A percentile compares a stretch with the other conserved stretches of the same genome.
These are phyloP conservation scores for Penicillium sp. DNA, from an alignment of 2,329 filamentous ascomycete species.

Conservation along the genomic window DNA sequence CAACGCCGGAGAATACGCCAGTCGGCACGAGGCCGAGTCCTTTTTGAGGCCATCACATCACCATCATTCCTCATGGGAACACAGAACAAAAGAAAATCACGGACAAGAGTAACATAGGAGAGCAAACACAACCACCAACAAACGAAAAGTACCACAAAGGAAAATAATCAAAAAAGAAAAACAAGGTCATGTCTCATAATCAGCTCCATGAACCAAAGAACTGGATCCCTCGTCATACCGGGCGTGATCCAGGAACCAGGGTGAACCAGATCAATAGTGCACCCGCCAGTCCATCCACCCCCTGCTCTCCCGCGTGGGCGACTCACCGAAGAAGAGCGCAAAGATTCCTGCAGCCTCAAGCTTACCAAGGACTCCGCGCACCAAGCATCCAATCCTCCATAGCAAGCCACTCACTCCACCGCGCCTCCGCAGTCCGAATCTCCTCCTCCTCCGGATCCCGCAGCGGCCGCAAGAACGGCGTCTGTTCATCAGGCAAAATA, in stretches of 20 bases:
- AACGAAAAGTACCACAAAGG: background rate
- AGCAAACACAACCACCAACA: background rate
- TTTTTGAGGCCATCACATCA: constrained; percentile 5
- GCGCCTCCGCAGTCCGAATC: constrained; percentile 75
- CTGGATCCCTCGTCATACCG: background rate
- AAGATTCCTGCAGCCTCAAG: background rate
- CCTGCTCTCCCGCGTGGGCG: background rate
- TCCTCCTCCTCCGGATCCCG: constrained; percentile 74
- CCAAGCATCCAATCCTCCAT: constrained; percentile 99
- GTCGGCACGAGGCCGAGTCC: background rate
- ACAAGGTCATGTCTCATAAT: constrained; percentile 28
- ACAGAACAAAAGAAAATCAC: background rate
- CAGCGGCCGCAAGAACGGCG: constrained; percentile 83
- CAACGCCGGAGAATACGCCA: constrained; percentile 6
- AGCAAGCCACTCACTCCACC: constrained; percentile 92
- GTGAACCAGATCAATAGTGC: background rate
- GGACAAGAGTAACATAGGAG: background rate
- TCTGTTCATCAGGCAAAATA: constrained; percentile 75
- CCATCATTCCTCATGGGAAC: background rate
- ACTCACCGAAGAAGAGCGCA: background rate
- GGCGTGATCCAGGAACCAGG: background rate
- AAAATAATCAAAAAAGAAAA: constrained; percentile 14
- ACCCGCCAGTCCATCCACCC: background rate
- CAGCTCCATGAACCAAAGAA: background rate
- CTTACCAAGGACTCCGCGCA: constrained; percentile 54